Percentiles rank a stretch among this genome's conserved stretches.
Conservation (phyloP, 164 flowering plant genomes). For the Aristolochia fimbriata region DNA sequence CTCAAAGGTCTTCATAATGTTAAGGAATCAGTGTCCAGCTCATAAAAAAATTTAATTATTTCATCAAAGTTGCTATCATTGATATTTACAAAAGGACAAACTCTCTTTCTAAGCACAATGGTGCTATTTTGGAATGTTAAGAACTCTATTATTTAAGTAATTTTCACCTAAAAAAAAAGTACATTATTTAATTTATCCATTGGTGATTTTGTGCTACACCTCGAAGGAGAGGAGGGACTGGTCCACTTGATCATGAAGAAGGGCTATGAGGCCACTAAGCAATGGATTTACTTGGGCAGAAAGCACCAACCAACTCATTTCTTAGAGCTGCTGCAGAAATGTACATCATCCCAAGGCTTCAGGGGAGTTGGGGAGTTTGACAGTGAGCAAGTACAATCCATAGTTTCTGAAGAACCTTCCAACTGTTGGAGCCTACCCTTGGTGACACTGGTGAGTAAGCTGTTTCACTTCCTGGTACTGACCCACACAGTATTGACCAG, state of each 20-base stretch:
- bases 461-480: constrained; percentile 35
- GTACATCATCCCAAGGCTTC: constrained; percentile 18
- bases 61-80: too few relatives aligned
- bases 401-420: constrained; percentile 33
- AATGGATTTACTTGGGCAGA: constrained; percentile 26
- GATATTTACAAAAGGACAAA: too few relatives aligned
- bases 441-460: constrained; percentile 53
- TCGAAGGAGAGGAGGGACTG: constrained; percentile 46
- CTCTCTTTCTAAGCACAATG: too few relatives aligned
- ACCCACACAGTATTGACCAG: constrained; percentile 3
- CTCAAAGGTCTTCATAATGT: too few relatives aligned
- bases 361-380: constrained; percentile 40
- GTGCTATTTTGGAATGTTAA: too few relatives aligned
- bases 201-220: constrained; percentile 39
- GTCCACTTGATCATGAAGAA: constrained; percentile 28
- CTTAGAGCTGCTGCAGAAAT: constrained; percentile 27
- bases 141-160: too few relatives aligned
- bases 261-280: constrained; percentile 25
- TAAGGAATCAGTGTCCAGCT: too few relatives aligned
- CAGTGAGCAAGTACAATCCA: constrained; percentile 26
- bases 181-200: constrained; percentile 15
- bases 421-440: constrained; percentile 68
- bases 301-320: constrained; percentile 34
- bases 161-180: too few relatives aligned
- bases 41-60: too few relatives aligned